phyloP scores from a whole-genome alignment of 1,284 basidiomycete species.

The Apiotrichum laibachii region DNA sequence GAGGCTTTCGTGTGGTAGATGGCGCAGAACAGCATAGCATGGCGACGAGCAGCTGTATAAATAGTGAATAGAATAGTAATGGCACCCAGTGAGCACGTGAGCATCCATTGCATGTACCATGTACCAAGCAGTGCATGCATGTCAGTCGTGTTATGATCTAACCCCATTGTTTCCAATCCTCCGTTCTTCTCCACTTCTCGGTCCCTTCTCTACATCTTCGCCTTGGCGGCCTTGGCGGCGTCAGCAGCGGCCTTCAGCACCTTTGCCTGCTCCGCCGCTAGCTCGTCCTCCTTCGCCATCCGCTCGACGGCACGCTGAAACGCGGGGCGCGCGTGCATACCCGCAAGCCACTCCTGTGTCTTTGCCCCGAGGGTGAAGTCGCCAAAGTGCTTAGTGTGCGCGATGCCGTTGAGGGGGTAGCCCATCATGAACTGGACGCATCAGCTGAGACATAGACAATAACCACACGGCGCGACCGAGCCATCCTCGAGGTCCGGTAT shows the following conservation, averaged over 20 bases:
- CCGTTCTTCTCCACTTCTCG: neutral
- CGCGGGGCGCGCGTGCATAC: constrained; percentile 17
- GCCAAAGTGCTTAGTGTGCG: neutral
- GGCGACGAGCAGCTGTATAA: too few relatives aligned
- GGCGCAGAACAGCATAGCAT: neutral
- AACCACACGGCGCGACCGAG: too few relatives aligned
- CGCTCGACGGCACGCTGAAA: constrained; percentile 9
- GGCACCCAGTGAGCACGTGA: too few relatives aligned
- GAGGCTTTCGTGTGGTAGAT: constrained; percentile 34
- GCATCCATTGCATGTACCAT: too few relatives aligned
- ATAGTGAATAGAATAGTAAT: too few relatives aligned
- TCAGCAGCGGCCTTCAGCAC: neutral
- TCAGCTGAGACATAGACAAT: neutral
- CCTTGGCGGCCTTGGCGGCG: neutral
- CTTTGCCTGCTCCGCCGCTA: neutral
- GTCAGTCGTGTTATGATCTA: too few relatives aligned
- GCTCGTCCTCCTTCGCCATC: constrained; percentile 6
- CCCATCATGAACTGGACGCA: constrained; percentile 13
- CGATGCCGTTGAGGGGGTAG: constrained; percentile 7
- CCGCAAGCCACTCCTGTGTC: constrained; percentile 9
- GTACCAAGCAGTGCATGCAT: too few relatives aligned
- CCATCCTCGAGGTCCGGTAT: neutral
- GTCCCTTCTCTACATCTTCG: constrained; percentile 2
- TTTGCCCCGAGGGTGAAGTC: neutral
- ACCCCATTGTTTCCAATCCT: too few relatives aligned